These are phyloP conservation scores for Xylaria sp. DNA, from an alignment of 2,329 filamentous ascomycete species.

Conservation along the genomic window DNA sequence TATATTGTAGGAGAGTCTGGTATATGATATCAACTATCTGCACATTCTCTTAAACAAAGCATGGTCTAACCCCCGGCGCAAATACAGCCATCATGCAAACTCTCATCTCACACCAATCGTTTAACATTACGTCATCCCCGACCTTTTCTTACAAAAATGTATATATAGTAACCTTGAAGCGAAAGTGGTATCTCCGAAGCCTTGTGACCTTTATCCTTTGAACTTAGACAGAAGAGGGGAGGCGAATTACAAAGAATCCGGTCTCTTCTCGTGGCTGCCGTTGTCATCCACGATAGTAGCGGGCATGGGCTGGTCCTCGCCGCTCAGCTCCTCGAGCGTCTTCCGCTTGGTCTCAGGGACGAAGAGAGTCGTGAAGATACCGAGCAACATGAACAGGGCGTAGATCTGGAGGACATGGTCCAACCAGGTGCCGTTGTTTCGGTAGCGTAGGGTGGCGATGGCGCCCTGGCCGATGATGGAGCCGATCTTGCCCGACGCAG, in stretches of 20 bases:
- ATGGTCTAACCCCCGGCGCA: constrained; percentile 17
- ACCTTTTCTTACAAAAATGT: constrained; percentile 4
- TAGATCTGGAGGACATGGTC: constrained; percentile 81
- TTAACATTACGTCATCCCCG: constrained; percentile 11
- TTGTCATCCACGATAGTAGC: background rate
- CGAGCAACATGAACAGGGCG: constrained; percentile 80
- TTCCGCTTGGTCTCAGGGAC: constrained; percentile 81
- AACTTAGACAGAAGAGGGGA: background rate
- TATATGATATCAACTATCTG: constrained; percentile 19
- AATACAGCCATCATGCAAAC: constrained; percentile 2
- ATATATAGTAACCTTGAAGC: constrained; percentile 11
- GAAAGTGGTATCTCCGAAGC: constrained; percentile 5
- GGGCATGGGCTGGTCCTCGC: constrained; percentile 46
- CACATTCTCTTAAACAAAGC: constrained; percentile 21
- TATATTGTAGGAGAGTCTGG: background rate
- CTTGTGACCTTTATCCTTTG: background rate
- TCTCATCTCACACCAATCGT: background rate
- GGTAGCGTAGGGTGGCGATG: constrained; percentile 64
- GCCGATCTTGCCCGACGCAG: constrained; percentile 66
- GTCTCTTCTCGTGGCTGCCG: constrained; percentile 34
- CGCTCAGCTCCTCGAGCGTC: constrained; percentile 74
- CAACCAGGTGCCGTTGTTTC: constrained; percentile 72
- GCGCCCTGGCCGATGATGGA: constrained; percentile 68
- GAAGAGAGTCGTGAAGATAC: constrained; percentile 73
- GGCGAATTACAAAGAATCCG: constrained; percentile 28